These are phyloP conservation scores for Mycena capillaripes DNA, from an alignment of 768 basidiomycete species.

Conservation along the genomic window DNA sequence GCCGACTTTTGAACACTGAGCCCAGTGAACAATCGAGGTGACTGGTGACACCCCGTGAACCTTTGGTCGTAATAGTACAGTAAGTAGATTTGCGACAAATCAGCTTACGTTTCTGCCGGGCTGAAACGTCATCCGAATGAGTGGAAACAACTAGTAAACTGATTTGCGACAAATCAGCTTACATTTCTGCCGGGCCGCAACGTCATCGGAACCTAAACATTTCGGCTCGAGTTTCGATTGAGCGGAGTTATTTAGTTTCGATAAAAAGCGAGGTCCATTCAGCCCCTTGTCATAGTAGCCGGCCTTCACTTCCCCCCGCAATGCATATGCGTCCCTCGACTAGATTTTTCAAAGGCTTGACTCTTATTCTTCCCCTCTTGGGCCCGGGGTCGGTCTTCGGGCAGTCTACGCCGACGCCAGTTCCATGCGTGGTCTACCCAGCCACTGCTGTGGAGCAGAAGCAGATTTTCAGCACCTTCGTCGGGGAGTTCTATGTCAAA, in stretches of 20 bases:
- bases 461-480: slow-evolving; percentile 20
- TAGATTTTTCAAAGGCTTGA: slow-evolving; percentile 19
- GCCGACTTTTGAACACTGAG: no score
- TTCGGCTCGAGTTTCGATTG: neutral
- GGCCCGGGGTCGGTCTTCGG: slow-evolving; percentile 15
- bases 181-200: slow-evolving; percentile 14
- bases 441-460: slow-evolving; percentile 19
- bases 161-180: slow-evolving; percentile 14
- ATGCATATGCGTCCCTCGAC: slow-evolving; percentile 16
- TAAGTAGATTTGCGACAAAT: slow-evolving; percentile 13
- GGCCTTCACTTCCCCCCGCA: slow-evolving; percentile 3
- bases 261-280: slow-evolving; percentile 14
- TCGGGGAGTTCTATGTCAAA: slow-evolving; percentile 22
- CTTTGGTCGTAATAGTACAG: no score
- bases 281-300: neutral
- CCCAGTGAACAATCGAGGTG: no score
- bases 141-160: neutral
- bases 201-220: neutral
- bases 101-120: slow-evolving; percentile 3
- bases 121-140: no score
- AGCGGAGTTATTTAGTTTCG: slow-evolving; percentile 8
- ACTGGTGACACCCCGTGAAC: no score
- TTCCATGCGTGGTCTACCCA: slow-evolving; percentile 15
- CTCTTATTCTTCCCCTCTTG: slow-evolving; percentile 18
- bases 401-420: slow-evolving; percentile 8